These are phyloP conservation scores for Malassezia globosa DNA, from an alignment of 1,284 basidiomycete genomes.

Conservation along the genomic window DNA sequence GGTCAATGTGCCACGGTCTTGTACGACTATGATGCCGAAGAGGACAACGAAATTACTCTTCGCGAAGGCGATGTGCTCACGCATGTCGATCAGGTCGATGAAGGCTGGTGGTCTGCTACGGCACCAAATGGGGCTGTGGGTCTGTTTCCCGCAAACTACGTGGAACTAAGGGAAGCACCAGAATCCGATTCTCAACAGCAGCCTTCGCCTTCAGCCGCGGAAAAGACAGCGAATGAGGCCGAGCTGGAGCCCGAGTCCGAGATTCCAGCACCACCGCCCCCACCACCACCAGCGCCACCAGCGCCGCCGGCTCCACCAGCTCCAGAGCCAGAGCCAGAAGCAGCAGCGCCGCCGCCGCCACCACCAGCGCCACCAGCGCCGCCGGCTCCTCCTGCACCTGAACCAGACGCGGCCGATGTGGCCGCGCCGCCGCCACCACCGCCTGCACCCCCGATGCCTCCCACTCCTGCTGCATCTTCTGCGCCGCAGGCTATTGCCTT, in stretches of 20 bases:
- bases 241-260: conserved; percentile 9
- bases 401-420: background rate
- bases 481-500: conserved; percentile 31
- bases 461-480: conserved; percentile 16
- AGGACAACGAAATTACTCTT: conserved; percentile 37
- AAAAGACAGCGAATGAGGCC: conserved; percentile 5
- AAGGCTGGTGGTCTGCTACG: conserved; percentile 45
- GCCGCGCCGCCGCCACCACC: conserved; percentile 16
- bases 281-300: conserved; percentile 20
- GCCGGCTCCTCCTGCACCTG: conserved; percentile 13
- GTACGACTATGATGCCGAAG: conserved; percentile 41
- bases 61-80: conserved; percentile 33
- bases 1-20: conserved; percentile 30
- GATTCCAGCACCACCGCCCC: conserved; percentile 14
- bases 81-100: conserved; percentile 38
- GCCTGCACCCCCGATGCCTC: conserved; percentile 9
- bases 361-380: conserved; percentile 18
- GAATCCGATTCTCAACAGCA: conserved; percentile 11
- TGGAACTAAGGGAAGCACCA: conserved; percentile 29
- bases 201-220: conserved; percentile 17
- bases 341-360: conserved; percentile 16
- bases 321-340: background rate
- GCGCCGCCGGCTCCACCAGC: conserved; percentile 18
- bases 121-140: conserved; percentile 33
- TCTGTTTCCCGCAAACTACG: conserved; percentile 43